Evolutionary conservation across 805 yeast species (phyloP).

Genomic region (Clavispora phyllophila): DNA sequence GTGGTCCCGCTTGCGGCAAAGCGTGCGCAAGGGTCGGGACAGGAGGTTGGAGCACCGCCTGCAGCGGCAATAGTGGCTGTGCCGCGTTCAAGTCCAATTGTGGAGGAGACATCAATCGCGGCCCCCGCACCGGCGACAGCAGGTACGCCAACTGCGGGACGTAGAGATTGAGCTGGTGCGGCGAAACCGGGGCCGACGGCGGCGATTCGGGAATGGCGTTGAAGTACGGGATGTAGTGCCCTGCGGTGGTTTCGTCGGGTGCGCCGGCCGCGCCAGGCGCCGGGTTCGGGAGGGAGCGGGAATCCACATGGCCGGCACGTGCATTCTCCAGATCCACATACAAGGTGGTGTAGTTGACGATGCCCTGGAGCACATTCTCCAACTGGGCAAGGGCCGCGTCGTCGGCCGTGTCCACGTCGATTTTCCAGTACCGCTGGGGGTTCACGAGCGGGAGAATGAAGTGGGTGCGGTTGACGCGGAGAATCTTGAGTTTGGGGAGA

Average conservation of each 20-base stretch:
- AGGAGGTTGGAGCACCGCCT: too few relatives aligned
- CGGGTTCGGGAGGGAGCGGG: background rate
- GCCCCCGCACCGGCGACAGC: background rate
- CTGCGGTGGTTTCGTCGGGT: background rate
- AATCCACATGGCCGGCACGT: constrained; percentile 9
- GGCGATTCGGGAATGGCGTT: constrained; percentile 39
- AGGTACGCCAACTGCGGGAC: background rate
- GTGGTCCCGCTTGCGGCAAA: too few relatives aligned
- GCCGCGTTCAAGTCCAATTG: background rate
- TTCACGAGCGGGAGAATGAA: constrained; percentile 64
- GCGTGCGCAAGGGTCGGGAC: too few relatives aligned
- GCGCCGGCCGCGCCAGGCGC: background rate
- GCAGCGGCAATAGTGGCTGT: too few relatives aligned
- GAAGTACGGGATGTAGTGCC: constrained; percentile 13
- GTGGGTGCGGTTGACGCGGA: constrained; percentile 43
- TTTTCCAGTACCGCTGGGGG: constrained; percentile 73
- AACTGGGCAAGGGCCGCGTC: constrained; percentile 20
- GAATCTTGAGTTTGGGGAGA: constrained; percentile 55
- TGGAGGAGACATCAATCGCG: background rate
- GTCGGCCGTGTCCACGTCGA: constrained; percentile 31
- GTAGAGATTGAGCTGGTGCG: constrained; percentile 13
- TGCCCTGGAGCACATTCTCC: constrained; percentile 33
- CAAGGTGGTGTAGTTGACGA: constrained; percentile 36
- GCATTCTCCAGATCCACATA: background rate
- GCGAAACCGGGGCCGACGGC: constrained; percentile 40